A percentile compares a stretch with the other conserved stretches of the same genome.
Conservation (phyloP, 257 asterid genomes). For the Fraxinus excelsior region DNA sequence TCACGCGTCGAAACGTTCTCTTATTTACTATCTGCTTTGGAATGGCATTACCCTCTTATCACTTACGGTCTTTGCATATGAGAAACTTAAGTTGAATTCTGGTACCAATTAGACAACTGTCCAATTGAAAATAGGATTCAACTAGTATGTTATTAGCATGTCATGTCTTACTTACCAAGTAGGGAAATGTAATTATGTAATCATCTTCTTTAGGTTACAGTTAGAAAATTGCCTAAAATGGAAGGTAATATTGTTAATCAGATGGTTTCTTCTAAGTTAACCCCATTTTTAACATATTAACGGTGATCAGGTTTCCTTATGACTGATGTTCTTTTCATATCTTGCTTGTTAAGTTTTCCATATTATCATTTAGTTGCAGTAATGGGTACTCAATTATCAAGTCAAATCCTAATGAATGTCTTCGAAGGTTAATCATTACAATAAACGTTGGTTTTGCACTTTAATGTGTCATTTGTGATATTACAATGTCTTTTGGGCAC, state of each 20-base stretch:
- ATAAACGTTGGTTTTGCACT: neutral
- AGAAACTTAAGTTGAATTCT: no score
- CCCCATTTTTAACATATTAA: neutral
- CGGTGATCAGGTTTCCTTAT: neutral
- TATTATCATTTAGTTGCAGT: conserved; percentile 35
- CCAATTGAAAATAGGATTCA: no score
- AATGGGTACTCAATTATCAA: conserved; percentile 35
- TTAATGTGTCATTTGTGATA: neutral
- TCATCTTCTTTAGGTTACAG: conserved; percentile 17
- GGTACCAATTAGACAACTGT: no score
- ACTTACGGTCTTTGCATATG: no score
- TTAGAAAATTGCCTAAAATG: neutral
- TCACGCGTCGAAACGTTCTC: no score
- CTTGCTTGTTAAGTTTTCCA: conserved; percentile 35
- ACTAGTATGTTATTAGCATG: no score
- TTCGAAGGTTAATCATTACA: conserved; percentile 16
- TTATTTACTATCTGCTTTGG: no score
- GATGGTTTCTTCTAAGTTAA: conserved; percentile 2
- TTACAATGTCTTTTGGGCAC: neutral
- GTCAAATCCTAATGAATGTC: conserved; percentile 29
- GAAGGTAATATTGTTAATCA: conserved; percentile 4
- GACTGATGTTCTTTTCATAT: neutral
- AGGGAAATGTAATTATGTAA: conserved; percentile 5
- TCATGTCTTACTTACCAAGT: conserved; percentile 5
- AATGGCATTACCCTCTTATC: no score